Percentiles rank a stretch among this genome's conserved stretches.
Conservation (phyloP, 768 basidiomycete genomes). For the Paxillus ammoniavirescens region DNA sequence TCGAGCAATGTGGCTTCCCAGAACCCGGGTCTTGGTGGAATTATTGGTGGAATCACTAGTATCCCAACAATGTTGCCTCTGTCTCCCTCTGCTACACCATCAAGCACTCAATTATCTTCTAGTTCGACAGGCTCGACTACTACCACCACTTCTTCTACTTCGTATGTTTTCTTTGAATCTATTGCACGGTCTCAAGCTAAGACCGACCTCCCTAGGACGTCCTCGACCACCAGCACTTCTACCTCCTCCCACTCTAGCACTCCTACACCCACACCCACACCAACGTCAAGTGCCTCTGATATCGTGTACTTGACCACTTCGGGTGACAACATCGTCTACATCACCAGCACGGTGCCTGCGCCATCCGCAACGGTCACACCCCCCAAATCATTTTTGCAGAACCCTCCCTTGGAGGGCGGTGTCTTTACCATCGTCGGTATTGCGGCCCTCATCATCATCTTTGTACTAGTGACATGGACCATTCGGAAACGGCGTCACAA, state of each 20-base stretch:
- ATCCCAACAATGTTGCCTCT: conserved; percentile 14
- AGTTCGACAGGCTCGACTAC: conserved; percentile 27
- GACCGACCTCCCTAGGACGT: conserved; percentile 11
- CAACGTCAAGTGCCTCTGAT: conserved; percentile 20
- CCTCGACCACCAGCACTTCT: conserved; percentile 13
- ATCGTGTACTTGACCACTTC: conserved; percentile 23
- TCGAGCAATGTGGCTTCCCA: conserved; percentile 2
- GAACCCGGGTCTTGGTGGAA: conserved; percentile 4
- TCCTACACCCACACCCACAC: conserved; percentile 9
- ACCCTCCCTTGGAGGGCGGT: conserved; percentile 61
- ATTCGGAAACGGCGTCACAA: conserved; percentile 49
- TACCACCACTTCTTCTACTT: background rate
- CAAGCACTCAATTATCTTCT: conserved; percentile 17
- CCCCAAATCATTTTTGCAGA: conserved; percentile 52
- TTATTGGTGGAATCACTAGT: conserved; percentile 15
- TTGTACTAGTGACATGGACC: conserved; percentile 43
- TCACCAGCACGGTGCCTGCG: conserved; percentile 30
- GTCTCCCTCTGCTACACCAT: conserved; percentile 16
- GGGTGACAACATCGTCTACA: conserved; percentile 25
- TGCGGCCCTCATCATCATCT: conserved; percentile 43
- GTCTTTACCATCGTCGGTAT: conserved; percentile 56
- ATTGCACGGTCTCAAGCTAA: background rate
- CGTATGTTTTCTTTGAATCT: conserved; percentile 17
- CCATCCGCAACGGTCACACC: conserved; percentile 21
- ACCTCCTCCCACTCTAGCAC: conserved; percentile 8